Conservation (phyloP, 768 basidiomycete genomes). For the Russula lepida region DNA sequence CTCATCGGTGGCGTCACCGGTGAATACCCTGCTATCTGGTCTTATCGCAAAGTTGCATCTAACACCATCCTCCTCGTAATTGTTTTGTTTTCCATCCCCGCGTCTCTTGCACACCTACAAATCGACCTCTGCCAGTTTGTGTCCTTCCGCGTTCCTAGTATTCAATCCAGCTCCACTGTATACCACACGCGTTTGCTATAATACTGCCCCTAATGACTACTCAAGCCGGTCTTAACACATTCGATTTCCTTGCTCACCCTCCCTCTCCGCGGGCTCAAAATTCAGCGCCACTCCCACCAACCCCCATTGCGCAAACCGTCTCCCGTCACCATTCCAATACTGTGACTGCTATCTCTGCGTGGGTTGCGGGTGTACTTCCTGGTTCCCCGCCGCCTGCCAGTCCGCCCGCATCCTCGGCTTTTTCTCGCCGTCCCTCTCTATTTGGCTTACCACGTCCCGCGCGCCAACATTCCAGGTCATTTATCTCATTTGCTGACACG, state of each 20-base stretch:
- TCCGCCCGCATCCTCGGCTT: constrained; percentile 26
- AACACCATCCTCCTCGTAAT: neutral
- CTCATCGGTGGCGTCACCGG: neutral
- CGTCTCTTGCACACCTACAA: neutral
- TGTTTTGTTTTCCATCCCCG: constrained; percentile 4
- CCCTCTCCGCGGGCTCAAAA: constrained; percentile 27
- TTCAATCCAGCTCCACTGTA: neutral
- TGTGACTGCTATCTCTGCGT: constrained; percentile 44
- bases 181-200: neutral
- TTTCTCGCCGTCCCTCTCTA: constrained; percentile 25
- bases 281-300: constrained; percentile 25
- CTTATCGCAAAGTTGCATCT: neutral
- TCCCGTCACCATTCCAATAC: constrained; percentile 32
- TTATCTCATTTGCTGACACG: constrained; percentile 37
- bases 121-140: neutral
- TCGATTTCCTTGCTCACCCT: constrained; percentile 27
- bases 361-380: constrained; percentile 61
- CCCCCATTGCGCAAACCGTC: constrained; percentile 18
- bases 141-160: neutral
- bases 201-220: neutral
- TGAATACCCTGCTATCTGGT: neutral
- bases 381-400: constrained; percentile 49
- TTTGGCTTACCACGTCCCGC: constrained; percentile 24
- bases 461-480: constrained; percentile 38
- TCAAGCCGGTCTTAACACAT: constrained; percentile 1